Evolutionary conservation across 208 protist species (phyloP).

Genomic region (Trypanosoma platydactyli): DNA sequence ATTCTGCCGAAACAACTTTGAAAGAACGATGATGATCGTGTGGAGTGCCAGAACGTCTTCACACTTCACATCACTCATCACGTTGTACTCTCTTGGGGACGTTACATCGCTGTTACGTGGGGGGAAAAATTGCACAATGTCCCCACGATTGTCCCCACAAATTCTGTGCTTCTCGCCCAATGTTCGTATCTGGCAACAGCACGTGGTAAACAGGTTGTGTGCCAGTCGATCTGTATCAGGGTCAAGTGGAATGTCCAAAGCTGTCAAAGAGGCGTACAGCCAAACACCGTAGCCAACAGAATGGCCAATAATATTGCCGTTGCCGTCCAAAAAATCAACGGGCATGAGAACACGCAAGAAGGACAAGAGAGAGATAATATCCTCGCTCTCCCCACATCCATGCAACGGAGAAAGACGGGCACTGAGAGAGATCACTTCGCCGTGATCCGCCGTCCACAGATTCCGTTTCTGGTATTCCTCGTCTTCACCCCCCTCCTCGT

Average conservation of each 20-base stretch:
- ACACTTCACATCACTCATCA: conserved; percentile 40
- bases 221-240: conserved; percentile 76
- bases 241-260: conserved; percentile 74
- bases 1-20: conserved; percentile 82
- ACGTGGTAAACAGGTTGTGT: conserved; percentile 63
- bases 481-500: conserved; percentile 1
- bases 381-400: conserved; percentile 6
- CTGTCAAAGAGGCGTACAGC: conserved; percentile 55
- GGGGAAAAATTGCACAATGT: conserved; percentile 35
- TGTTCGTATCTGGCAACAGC: conserved; percentile 65
- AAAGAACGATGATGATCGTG: conserved; percentile 66
- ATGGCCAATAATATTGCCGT: conserved; percentile 4
- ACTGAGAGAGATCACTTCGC: neutral
- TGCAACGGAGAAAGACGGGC: conserved; percentile 9
- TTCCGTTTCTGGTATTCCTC: neutral
- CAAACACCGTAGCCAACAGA: conserved; percentile 67
- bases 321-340: conserved; percentile 13
- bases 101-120: neutral
- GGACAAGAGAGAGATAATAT: conserved; percentile 25
- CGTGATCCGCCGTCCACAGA: neutral
- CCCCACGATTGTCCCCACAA: conserved; percentile 43
- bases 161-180: conserved; percentile 45
- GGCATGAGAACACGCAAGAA: conserved; percentile 42
- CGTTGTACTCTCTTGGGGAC: conserved; percentile 32
- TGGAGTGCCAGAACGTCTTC: conserved; percentile 75